Evolutionary conservation across 2,329 filamentous ascomycete genomes (phyloP), one percentile per base, ranked within the genome.

Genomic region (Aspergillus sp.): DNA sequence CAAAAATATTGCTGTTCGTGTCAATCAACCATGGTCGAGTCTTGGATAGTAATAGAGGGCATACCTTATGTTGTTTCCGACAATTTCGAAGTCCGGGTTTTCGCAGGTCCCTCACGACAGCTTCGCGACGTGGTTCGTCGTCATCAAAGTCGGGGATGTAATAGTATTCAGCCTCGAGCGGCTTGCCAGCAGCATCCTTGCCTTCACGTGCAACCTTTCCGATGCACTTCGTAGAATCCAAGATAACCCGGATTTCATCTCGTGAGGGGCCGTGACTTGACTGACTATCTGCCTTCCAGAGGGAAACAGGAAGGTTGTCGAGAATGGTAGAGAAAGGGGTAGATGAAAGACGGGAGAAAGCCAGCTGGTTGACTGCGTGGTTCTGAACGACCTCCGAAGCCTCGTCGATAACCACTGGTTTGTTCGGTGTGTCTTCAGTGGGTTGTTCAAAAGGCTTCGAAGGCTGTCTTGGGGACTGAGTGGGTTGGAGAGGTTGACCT

Each of bases 61-160:
- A 71, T 84, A 98, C 93, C 90, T 98, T 98, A 77, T 99, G 95
- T 72, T 95, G 91, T 79, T 97, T 98, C 69, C 95, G 85, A 71
- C 95, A 97, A 70, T 88, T 89, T 64, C 95, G 84, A 68, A 99
- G 79, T 67, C 91, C 95, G 44, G 93, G 93, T 77, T 96, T 96
- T 56, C 91, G 84, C 72, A 97, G 80, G 53, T 91, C 90, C 64
- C 93, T 88, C 1, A 93, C 91, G 14, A 97, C 91, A 21, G 92
- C 90, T 54, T 91, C 84, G 52, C 90, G 86, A 59, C 93, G 85
- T 70, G 89, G 85, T 62, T 87, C 84, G 70, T 98, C 92, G 2
- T 83, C 80, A 71, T 99, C 95, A 68, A 87, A 83, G 73, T 98
- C 93, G 0, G 93, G 90, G 7, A 97, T 82, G 70, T 99, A 99